phyloP scores from a whole-genome alignment of 768 basidiomycete genomes.

The Podaxis rugospora region DNA sequence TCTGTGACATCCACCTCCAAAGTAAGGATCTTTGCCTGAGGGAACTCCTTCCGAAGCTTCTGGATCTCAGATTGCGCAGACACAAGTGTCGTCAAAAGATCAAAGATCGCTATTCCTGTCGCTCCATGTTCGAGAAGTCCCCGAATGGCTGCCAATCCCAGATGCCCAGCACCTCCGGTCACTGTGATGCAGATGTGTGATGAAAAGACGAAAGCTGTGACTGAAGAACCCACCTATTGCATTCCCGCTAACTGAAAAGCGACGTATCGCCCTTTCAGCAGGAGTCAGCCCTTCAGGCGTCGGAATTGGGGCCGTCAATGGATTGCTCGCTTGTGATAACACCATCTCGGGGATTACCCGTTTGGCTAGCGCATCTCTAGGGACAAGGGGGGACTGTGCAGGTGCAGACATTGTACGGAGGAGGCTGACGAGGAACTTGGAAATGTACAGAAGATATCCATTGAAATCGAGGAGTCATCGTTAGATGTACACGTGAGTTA shows the following conservation, averaged over 20 bases:
- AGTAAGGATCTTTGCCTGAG: slow-evolving; percentile 27
- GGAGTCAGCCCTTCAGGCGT: slow-evolving; percentile 14
- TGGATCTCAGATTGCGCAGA: slow-evolving; percentile 20
- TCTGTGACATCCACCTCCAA: slow-evolving; percentile 33
- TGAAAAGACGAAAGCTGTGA: neutral
- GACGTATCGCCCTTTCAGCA: slow-evolving; percentile 21
- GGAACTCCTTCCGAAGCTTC: slow-evolving; percentile 23
- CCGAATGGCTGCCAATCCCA: slow-evolving; percentile 32
- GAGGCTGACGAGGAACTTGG: neutral
- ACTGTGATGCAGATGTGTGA: slow-evolving; percentile 20
- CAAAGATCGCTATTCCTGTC: slow-evolving; percentile 29
- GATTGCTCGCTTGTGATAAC: slow-evolving; percentile 16
- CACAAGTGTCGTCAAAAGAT: slow-evolving; percentile 20
- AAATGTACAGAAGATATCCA: neutral
- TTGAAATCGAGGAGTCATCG: neutral
- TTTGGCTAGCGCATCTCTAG: neutral
- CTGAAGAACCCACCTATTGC: slow-evolving; percentile 28
- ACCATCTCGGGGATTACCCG: neutral
- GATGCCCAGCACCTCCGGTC: slow-evolving; percentile 38
- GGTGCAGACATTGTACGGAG: neutral
- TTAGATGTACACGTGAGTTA: neutral
- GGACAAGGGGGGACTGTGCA: neutral
- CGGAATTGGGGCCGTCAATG: slow-evolving; percentile 13
- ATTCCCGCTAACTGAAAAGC: slow-evolving; percentile 36
- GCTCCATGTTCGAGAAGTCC: slow-evolving; percentile 41